Conservation (phyloP, 2,329 filamentous ascomycete genomes). For the Cordyceps cateniannulata region DNA sequence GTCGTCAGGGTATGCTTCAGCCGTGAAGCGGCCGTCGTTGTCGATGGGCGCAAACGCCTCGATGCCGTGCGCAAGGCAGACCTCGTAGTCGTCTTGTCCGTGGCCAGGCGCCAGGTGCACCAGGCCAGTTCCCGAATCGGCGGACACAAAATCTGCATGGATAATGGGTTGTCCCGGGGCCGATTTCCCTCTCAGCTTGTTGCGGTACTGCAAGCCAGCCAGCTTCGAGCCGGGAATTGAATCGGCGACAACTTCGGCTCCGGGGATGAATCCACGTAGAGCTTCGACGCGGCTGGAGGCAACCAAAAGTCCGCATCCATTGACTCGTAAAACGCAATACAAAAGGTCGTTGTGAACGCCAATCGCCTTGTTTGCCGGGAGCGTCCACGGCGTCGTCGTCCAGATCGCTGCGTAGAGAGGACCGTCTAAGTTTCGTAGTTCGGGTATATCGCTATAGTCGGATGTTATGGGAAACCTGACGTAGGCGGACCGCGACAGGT, state of each 20-base stretch:
- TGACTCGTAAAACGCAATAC: constrained; percentile 61
- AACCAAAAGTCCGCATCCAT: constrained; percentile 58
- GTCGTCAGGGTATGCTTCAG: constrained; percentile 66
- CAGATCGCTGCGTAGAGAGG: constrained; percentile 79
- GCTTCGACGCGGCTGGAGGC: constrained; percentile 64
- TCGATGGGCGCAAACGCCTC: constrained; percentile 76
- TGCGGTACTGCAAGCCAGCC: constrained; percentile 58
- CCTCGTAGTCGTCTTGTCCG: constrained; percentile 92
- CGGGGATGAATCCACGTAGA: constrained; percentile 43
- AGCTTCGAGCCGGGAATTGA: constrained; percentile 61
- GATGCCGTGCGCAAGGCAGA: constrained; percentile 65
- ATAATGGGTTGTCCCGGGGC: constrained; percentile 63
- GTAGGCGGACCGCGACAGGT: constrained; percentile 67
- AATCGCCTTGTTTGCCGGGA: constrained; percentile 88
- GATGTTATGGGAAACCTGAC: constrained; percentile 67
- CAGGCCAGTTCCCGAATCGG: constrained; percentile 86
- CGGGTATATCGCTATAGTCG: constrained; percentile 25
- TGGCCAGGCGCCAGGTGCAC: constrained; percentile 93
- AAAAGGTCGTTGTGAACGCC: constrained; percentile 69
- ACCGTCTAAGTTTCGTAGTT: constrained; percentile 34
- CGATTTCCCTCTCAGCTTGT: constrained; percentile 57
- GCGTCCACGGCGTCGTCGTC: constrained; percentile 97
- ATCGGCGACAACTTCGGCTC: constrained; percentile 46
- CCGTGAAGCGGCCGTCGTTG: constrained; percentile 72
- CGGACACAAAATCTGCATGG: constrained; percentile 81